These are phyloP conservation scores for Setaria italica DNA, from an alignment of 202 grass and related monocot species.

Conservation along the genomic window DNA sequence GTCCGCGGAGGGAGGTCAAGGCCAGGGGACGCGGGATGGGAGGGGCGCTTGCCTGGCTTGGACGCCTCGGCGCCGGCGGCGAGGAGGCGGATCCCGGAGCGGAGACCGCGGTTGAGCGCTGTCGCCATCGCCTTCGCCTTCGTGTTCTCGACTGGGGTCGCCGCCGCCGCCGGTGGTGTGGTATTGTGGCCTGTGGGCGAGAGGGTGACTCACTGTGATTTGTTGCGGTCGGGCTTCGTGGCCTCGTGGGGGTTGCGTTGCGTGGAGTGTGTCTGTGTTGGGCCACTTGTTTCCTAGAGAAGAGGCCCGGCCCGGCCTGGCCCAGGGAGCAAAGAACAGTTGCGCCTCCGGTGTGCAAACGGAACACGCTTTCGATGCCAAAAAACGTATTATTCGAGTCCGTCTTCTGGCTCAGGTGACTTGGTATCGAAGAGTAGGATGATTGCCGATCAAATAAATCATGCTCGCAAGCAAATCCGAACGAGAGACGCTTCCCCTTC, in stretches of 20 bases:
- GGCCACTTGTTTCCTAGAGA: neutral
- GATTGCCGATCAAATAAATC: conserved; percentile 34
- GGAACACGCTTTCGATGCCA: rapidly evolving
- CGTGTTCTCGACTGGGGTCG: conserved; percentile 41
- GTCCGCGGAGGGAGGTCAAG: neutral
- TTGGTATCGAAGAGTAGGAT: conserved; percentile 1
- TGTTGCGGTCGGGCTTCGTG: neutral
- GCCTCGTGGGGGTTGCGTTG: neutral
- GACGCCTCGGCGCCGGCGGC: conserved; percentile 55
- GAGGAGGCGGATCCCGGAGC: conserved; percentile 61
- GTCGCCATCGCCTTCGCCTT: conserved; percentile 49
- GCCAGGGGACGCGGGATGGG: neutral
- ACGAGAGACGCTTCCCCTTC: conserved; percentile 20
- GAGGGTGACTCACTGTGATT: conserved; percentile 20
- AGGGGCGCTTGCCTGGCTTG: conserved; percentile 54
- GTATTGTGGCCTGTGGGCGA: neutral
- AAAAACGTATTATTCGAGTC: rapidly evolving
- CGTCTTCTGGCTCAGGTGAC: neutral
- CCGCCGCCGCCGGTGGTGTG: conserved; percentile 32
- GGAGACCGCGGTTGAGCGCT: conserved; percentile 57
- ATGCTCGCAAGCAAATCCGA: conserved; percentile 2
- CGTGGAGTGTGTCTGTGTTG: neutral
- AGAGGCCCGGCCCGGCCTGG: neutral
- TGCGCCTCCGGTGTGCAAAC: neutral
- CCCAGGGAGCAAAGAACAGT: neutral